Evolutionary conservation across 1,139 yeast genomes (phyloP).

Genomic region (Kodamaea fungicola): DNA sequence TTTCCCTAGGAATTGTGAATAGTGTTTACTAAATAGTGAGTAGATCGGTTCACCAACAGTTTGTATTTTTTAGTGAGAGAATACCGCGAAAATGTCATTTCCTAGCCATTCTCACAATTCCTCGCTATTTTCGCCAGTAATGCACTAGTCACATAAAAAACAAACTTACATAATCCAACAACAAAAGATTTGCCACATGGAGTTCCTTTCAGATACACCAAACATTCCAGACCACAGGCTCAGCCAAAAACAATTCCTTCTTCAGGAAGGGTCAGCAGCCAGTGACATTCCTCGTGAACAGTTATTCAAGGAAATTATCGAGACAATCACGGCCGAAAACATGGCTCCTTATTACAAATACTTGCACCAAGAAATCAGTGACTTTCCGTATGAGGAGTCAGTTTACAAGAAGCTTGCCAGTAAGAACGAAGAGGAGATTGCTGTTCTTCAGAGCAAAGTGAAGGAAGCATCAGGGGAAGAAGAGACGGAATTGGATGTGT

Average conservation of each 20-base stretch:
- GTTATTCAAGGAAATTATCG: constrained; percentile 46
- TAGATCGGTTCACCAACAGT: too few species aligned
- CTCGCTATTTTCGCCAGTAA: too few species aligned
- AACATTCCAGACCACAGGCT: constrained; percentile 77
- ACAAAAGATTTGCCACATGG: constrained; percentile 21
- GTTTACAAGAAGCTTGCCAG: constrained; percentile 49
- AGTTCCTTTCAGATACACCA: constrained; percentile 46
- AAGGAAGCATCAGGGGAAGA: constrained; percentile 80
- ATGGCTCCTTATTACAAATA: constrained; percentile 86
- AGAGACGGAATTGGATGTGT: constrained; percentile 83
- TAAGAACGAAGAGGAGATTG: constrained; percentile 54
- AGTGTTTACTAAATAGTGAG: too few species aligned
- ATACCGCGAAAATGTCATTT: too few species aligned
- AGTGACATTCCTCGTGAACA: constrained; percentile 15
- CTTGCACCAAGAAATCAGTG: constrained; percentile 51
- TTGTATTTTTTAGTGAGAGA: too few species aligned
- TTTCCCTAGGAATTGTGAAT: too few species aligned
- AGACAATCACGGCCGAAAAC: constrained; percentile 53
- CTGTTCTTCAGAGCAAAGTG: constrained; percentile 58
- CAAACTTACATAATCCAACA: constrained; percentile 1
- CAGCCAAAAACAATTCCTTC: constrained; percentile 71
- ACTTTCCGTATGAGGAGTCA: constrained; percentile 54
- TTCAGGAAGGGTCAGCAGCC: constrained; percentile 26
- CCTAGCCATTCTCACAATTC: too few species aligned
- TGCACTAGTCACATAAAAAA: background rate